These are phyloP conservation scores for Elsinoe arachidis DNA, from an alignment of 2,329 filamentous ascomycete genomes.

Conservation along the genomic window DNA sequence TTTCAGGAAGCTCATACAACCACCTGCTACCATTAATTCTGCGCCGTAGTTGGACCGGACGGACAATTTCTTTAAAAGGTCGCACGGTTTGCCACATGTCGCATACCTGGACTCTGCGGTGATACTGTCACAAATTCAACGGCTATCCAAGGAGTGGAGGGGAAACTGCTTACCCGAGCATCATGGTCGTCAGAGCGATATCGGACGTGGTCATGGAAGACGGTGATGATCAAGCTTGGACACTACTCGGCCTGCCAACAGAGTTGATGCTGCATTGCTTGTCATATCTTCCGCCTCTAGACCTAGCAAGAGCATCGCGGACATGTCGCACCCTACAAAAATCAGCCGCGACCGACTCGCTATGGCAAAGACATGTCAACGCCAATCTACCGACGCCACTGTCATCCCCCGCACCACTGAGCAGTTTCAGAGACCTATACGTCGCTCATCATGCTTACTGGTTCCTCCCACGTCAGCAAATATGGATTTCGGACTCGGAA, in stretches of 20 bases:
- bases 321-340: slow-evolving; percentile 53
- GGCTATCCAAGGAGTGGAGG: not conserved
- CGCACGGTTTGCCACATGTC: slow-evolving; percentile 4
- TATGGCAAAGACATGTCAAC: slow-evolving; percentile 66
- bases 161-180: not conserved
- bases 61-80: slow-evolving; percentile 2
- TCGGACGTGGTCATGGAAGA: slow-evolving; percentile 5
- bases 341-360: slow-evolving; percentile 55
- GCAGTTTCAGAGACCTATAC: slow-evolving; percentile 63
- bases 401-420: slow-evolving; percentile 47
- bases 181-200: slow-evolving; percentile 3
- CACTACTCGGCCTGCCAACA: slow-evolving; percentile 48
- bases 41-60: not conserved
- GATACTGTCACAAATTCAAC: slow-evolving; percentile 3
- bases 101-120: not conserved
- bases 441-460: slow-evolving; percentile 67
- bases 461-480: slow-evolving; percentile 70
- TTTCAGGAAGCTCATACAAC: not conserved
- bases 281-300: slow-evolving; percentile 52
- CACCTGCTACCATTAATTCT: not conserved
- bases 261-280: slow-evolving; percentile 71
- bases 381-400: slow-evolving; percentile 54
- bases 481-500: slow-evolving; percentile 76
- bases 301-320: slow-evolving; percentile 52
- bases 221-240: not conserved